phyloP scores from a whole-genome alignment of 345 rosid species.

The Fremontodendron californicum region DNA sequence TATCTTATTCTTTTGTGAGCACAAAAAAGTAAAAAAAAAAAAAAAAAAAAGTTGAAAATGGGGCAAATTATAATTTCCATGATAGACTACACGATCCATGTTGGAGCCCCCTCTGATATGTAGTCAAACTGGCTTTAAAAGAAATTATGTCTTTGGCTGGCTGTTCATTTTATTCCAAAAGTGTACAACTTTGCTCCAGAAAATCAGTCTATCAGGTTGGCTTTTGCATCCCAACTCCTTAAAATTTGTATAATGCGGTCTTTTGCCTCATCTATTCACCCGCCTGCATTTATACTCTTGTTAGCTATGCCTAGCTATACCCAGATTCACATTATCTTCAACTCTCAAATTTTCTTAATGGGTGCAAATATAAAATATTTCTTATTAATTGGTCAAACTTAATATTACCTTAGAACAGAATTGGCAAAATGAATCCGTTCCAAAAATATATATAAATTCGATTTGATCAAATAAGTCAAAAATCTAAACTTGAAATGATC shows the following conservation, averaged over 20 bases:
- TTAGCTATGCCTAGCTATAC: not conserved
- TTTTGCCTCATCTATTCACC: slow-evolving; percentile 12
- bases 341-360: not conserved
- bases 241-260: slow-evolving; percentile 9
- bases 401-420: no score
- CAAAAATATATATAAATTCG: no score
- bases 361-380: no score
- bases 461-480: no score
- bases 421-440: no score
- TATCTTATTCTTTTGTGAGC: not conserved
- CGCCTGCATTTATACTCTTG: not conserved
- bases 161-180: slow-evolving; percentile 18
- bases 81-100: not conserved
- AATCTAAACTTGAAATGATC: no score
- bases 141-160: slow-evolving; percentile 9
- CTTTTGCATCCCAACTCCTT: slow-evolving; percentile 23
- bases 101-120: not conserved
- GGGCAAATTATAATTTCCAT: not conserved
- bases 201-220: slow-evolving; percentile 20
- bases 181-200: slow-evolving; percentile 18
- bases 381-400: no score
- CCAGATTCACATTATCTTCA: not conserved
- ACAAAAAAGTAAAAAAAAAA: no score
- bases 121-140: slow-evolving; percentile 19
- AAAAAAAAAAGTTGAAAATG: not conserved